Percentiles rank a stretch among this genome's conserved stretches.
phyloP scores from a whole-genome alignment of 441 rosid genomes.

The Gossypium schwendimanii region DNA sequence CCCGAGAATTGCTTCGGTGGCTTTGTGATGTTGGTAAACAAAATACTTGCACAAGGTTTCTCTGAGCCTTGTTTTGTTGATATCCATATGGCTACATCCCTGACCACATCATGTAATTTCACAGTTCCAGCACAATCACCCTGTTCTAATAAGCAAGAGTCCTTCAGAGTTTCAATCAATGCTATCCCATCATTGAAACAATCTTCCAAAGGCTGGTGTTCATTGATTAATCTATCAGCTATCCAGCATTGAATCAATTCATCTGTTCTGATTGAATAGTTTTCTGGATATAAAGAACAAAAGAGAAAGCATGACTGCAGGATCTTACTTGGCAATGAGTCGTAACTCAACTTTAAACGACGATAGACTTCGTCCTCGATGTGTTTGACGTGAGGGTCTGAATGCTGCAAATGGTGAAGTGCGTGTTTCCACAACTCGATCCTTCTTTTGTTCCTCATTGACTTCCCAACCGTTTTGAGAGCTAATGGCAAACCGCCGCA shows the following conservation, averaged over 20 bases:
- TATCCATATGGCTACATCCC: slow-evolving; percentile 28
- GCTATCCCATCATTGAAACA: slow-evolving; percentile 20
- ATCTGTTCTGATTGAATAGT: slow-evolving; percentile 1
- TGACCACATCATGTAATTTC: slow-evolving; percentile 27
- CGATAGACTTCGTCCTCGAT: background rate
- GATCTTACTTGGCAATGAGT: slow-evolving; percentile 11
- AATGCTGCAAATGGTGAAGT: background rate
- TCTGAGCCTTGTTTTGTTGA: slow-evolving; percentile 10
- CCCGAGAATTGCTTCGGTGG: slow-evolving; percentile 9
- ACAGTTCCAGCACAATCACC: slow-evolving; percentile 23
- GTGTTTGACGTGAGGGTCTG: background rate
- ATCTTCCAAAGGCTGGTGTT: slow-evolving; percentile 19
- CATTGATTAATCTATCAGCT: slow-evolving; percentile 25
- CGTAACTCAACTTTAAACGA: slow-evolving; percentile 8
- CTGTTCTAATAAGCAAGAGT: slow-evolving; percentile 30
- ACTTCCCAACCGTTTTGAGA: slow-evolving; percentile 24
- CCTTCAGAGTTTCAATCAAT: slow-evolving; percentile 29
- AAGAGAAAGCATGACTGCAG: slow-evolving; percentile 16
- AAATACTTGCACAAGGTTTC: slow-evolving; percentile 15
- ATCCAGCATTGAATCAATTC: slow-evolving; percentile 31
- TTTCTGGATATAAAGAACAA: slow-evolving; percentile 21
- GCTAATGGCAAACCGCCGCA: slow-evolving; percentile 34
- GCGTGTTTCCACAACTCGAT: slow-evolving; percentile 11
- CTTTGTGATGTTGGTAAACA: slow-evolving; percentile 21
- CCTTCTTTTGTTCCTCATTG: slow-evolving; percentile 19